A percentile compares a stretch with the other conserved stretches of the same genome.
These are phyloP conservation scores for Pyrenochaeta sp. DNA, from an alignment of 2,329 filamentous ascomycete species.

Conservation along the genomic window DNA sequence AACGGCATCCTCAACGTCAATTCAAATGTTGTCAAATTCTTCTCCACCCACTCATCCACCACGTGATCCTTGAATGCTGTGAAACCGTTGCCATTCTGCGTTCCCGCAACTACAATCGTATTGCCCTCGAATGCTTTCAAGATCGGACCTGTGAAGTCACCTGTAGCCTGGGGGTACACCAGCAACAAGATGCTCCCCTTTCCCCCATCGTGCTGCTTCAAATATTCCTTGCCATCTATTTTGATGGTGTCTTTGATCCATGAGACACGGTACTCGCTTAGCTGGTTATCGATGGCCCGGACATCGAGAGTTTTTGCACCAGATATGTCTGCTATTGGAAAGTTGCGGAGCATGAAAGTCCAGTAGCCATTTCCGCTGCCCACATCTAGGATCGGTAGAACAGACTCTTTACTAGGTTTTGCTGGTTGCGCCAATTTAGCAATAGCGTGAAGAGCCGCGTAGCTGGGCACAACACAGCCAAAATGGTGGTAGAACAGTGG, in stretches of 20 bases:
- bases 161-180: constrained; percentile 75
- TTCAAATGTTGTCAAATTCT: constrained; percentile 64
- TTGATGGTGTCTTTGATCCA: constrained; percentile 74
- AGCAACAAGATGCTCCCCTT: constrained; percentile 69
- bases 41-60: constrained; percentile 71
- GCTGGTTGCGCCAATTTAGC: constrained; percentile 56
- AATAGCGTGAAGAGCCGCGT: constrained; percentile 69
- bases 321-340: constrained; percentile 67
- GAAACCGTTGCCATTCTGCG: constrained; percentile 77
- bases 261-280: constrained; percentile 71
- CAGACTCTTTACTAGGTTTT: constrained; percentile 40
- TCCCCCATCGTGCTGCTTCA: constrained; percentile 55
- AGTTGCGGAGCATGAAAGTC: constrained; percentile 74
- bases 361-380: constrained; percentile 79
- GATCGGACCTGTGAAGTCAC: constrained; percentile 69
- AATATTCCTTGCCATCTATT: constrained; percentile 66
- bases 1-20: constrained; percentile 70
- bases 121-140: constrained; percentile 68
- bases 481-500: constrained; percentile 82
- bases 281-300: constrained; percentile 70
- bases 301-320: constrained; percentile 63
- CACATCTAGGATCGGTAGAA: constrained; percentile 67
- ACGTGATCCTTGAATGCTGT: constrained; percentile 71
- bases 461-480: constrained; percentile 73
- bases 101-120: constrained; percentile 74